Base-by-base conservation (phyloP, 2,329 filamentous ascomycete genomes). In the Sclerotinia nivalis region DNA sequence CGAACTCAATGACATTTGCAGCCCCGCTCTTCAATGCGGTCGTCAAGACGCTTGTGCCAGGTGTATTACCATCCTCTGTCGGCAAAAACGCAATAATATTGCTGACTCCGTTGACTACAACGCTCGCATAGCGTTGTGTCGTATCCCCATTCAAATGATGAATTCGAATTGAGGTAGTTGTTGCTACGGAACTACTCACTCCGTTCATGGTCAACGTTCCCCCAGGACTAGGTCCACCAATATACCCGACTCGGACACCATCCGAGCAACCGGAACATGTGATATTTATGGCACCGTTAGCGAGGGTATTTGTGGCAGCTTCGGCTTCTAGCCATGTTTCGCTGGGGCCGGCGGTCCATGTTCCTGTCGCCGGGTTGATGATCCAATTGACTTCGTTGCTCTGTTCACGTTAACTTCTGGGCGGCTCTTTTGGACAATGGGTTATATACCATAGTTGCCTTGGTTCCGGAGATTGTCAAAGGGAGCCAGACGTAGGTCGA, bases 401-500 rank as follows among this genome's bases (percentile, higher is more conserved):
- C 78, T 76, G 50, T 60, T 54, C 40, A 40, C 20, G 28, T 70
- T 60, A 70, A 28, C 13, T 50, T 60, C 37, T 62, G 22, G 7
- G 18, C 31, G 56, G 31, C 56, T n/a, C n/a, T 43, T 45, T 9
- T 22, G 20, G 45, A 58, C 37, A 22, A 55, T 28, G 34, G 28
- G 40, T 49, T 13, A 45, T 58, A 43, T 76, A 76, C 79, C 75
- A 87, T 82, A 13, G 74, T 82, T 2, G 87, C 85, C 0, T 80
- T 83, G 0, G 82, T 86, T 0, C 86, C 87, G 1, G 80, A 80
- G 71, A 89, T 81, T 5, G 76, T 80, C 0, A 91, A 78, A 0
- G 89, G 89, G 0, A 91, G 82, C 89, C 88, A 91, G 54, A 91
- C 80, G 74, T 91, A 91, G 0, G 87, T 89, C 66, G 84, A 86